Base-by-base conservation (phyloP, 1,139 yeast species). In the Geotrichum phurueaensis region DNA sequence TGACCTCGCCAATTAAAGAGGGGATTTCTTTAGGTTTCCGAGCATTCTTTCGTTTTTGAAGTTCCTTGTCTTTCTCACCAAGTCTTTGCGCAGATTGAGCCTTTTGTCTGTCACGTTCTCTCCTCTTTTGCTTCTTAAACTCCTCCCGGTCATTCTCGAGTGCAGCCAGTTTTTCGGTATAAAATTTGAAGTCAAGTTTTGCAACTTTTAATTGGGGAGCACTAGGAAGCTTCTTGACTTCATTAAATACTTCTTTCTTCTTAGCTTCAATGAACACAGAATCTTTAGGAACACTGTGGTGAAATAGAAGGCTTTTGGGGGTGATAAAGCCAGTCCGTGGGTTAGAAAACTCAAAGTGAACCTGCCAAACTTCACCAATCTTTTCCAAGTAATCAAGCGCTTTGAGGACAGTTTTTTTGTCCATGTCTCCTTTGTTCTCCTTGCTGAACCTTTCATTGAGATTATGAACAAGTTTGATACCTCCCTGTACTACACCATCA, bases 401-500 rank as follows among this genome's bases (percentile, higher is more conserved):
- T 12, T 69, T 67, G 9, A 56, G 59, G 45, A 70, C 66, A 0
- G 79, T 76, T 59, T 69, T 73, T 25, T 71, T 66, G 57, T 76
- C 79, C 53, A 75, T 66, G 3, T 59, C 62, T 45, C 71, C 70
- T 0, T 70, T 70, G 22, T 65, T 61, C 3, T 61, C 57, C 29
- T 60, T 62, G 4, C 65, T 56, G 25, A 66, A 58, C 54, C 64
- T 67, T 10, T 65, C 68, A 52, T 70, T 66, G 5, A 74, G 57
- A 9, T 64, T 66, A 13, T 61, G 57, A 6, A 65, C 58, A 12
- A 76, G 65, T 15, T 61, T 59, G 2, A 59, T 52, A 1, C 73
- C 75, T 3, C 73, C 70, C 36, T 70, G 73, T 43, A 71, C 63
- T 2, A 73, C 72, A 7, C 79, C 79, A 54, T 68, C 67, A 54